phyloP scores from a whole-genome alignment of 2,329 filamentous ascomycete genomes.

The Neonectria faginata region DNA sequence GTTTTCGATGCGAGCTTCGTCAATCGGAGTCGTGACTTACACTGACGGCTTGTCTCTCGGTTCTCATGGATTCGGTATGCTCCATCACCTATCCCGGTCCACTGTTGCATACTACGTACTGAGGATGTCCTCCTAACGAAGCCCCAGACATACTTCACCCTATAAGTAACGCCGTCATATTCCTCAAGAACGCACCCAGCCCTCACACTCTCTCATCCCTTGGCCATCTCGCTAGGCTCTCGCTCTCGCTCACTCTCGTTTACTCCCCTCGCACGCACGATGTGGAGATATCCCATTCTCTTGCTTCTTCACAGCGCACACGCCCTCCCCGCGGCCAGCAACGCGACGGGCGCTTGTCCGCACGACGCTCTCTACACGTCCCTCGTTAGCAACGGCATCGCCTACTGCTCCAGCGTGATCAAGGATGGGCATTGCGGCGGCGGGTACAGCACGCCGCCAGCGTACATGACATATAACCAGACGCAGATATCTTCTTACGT shows the following conservation, averaged over 20 bases:
- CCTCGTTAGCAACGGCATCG: constrained; percentile 40
- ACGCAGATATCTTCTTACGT: constrained; percentile 49
- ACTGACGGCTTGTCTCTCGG: constrained; percentile 16
- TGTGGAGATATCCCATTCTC: constrained; percentile 38
- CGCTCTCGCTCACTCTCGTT: constrained; percentile 34
- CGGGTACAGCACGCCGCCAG: constrained; percentile 44
- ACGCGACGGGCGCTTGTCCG: constrained; percentile 39
- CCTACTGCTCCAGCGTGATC: constrained; percentile 48
- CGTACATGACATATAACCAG: constrained; percentile 47
- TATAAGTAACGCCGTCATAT: constrained; percentile 22
- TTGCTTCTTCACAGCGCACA: constrained; percentile 21
- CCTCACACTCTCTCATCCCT: constrained; percentile 6
- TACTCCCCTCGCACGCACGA: constrained; percentile 21
- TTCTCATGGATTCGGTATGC: constrained; percentile 3
- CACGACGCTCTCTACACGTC: constrained; percentile 49
- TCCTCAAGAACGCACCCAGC: background rate
- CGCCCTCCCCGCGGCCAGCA: constrained; percentile 32
- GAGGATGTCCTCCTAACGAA: background rate
- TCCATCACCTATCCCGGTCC: background rate
- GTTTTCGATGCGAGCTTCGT: background rate
- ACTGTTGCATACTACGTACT: background rate
- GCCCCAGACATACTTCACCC: background rate
- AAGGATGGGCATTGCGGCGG: constrained; percentile 37
- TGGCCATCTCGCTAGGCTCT: background rate
- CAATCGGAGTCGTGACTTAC: background rate